These are phyloP conservation scores for Fusarium verticillioides DNA, from an alignment of 2,329 filamentous ascomycete species.

Conservation along the genomic window DNA sequence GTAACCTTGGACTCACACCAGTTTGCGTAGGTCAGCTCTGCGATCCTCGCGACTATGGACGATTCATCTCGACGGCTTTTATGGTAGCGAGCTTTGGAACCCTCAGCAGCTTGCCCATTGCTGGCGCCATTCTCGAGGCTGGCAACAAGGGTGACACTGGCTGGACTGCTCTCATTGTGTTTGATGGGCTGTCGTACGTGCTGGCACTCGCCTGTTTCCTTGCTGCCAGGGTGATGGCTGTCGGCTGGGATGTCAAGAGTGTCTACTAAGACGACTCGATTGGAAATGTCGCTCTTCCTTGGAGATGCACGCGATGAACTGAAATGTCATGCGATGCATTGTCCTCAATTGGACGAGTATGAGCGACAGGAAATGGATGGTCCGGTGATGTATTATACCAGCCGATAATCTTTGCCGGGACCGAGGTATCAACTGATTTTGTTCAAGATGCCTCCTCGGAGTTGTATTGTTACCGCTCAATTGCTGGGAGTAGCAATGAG, in stretches of 20 bases:
- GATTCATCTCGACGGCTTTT: conserved; percentile 81
- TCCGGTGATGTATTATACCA: conserved; percentile 15
- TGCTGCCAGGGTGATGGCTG: conserved; percentile 31
- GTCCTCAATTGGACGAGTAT: background rate
- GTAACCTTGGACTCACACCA: conserved; percentile 80
- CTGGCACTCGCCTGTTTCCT: conserved; percentile 34
- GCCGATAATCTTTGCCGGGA: conserved; percentile 9
- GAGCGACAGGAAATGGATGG: conserved; percentile 5
- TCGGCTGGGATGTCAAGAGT: conserved; percentile 33
- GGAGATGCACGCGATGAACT: conserved; percentile 5
- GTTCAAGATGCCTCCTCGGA: conserved; percentile 15
- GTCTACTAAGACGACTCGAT: conserved; percentile 19
- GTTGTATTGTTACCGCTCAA: background rate
- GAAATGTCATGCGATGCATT: conserved; percentile 10
- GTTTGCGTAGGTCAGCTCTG: conserved; percentile 87
- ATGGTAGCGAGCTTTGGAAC: conserved; percentile 81
- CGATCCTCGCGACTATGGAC: conserved; percentile 77
- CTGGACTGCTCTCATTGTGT: conserved; percentile 54
- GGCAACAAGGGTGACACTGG: conserved; percentile 42
- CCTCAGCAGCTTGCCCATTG: conserved; percentile 59
- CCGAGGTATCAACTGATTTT: conserved; percentile 15
- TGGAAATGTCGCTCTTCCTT: background rate
- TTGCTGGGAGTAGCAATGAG: background rate
- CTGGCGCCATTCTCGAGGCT: conserved; percentile 51
- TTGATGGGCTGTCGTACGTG: conserved; percentile 48